Evolutionary conservation across 2,329 filamentous ascomycete genomes (phyloP).

Genomic region (Geosmithia putterillii): DNA sequence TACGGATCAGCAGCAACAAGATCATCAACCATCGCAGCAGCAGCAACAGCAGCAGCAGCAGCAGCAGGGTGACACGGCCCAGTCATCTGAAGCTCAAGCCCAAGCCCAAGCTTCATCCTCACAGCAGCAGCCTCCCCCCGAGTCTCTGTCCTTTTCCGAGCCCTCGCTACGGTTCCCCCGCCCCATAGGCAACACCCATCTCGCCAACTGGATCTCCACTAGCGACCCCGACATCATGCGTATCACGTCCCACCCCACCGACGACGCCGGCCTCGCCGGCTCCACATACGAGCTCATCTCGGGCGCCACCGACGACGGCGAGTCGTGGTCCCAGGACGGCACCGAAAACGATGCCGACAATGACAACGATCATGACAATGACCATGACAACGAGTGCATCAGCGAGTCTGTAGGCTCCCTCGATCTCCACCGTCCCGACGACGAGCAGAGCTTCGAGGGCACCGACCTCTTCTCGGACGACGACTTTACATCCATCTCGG

Average conservation of each 20-base stretch:
- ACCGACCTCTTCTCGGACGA: slow-evolving; percentile 30
- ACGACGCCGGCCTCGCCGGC: slow-evolving; percentile 39
- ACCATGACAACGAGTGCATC: slow-evolving; percentile 30
- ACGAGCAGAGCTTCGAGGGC: slow-evolving; percentile 37
- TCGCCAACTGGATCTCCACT: slow-evolving; percentile 47
- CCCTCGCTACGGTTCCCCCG: slow-evolving; percentile 43
- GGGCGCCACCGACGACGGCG: slow-evolving; percentile 14
- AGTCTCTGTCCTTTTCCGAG: slow-evolving; percentile 19
- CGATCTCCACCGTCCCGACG: slow-evolving; percentile 34
- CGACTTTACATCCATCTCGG: slow-evolving; percentile 3
- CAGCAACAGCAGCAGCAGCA: slow-evolving; percentile 2
- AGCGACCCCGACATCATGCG: slow-evolving; percentile 47
- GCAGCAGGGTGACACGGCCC: neutral
- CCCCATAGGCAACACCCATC: slow-evolving; percentile 39
- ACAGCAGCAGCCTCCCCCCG: neutral
- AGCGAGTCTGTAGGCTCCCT: slow-evolving; percentile 38
- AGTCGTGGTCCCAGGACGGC: slow-evolving; percentile 1
- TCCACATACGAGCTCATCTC: slow-evolving; percentile 46
- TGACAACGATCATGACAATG: slow-evolving; percentile 41
- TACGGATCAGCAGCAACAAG: slow-evolving; percentile 3
- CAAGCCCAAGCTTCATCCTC: neutral
- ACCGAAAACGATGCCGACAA: too few relatives aligned
- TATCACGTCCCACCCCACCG: slow-evolving; percentile 17
- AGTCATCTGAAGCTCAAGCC: neutral
- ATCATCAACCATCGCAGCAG: neutral